Conservation (phyloP, 2,329 filamentous ascomycete genomes). For the Knufia fluminis region DNA sequence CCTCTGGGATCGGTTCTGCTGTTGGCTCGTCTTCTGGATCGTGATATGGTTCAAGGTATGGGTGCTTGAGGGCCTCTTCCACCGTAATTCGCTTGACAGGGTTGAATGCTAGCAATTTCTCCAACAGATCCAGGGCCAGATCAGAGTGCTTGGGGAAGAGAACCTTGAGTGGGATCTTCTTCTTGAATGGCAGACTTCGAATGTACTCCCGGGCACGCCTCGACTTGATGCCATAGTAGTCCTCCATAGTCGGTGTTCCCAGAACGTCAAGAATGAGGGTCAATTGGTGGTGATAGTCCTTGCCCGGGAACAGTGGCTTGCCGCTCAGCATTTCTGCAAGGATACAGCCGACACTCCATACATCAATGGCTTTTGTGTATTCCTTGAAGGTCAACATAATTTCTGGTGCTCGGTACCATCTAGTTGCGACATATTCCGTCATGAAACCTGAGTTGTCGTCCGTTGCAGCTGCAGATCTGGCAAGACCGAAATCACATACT, state of each 20-base stretch:
- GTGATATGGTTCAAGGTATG: slow-evolving; percentile 97
- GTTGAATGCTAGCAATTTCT: slow-evolving; percentile 96
- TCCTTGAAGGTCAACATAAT: slow-evolving; percentile 99
- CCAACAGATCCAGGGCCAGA: slow-evolving; percentile 80
- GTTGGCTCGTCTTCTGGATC: slow-evolving; percentile 98
- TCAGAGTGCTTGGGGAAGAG: slow-evolving; percentile 99
- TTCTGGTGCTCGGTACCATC: slow-evolving; percentile 97
- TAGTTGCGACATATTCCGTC: slow-evolving; percentile 99
- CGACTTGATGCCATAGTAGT: slow-evolving; percentile 99
- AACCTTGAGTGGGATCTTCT: slow-evolving; percentile 96
- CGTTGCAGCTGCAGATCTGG: slow-evolving; percentile 87
- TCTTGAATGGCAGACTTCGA: slow-evolving; percentile 95
- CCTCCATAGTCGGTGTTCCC: slow-evolving; percentile 97
- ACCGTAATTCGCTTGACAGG: slow-evolving; percentile 97
- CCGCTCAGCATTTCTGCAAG: slow-evolving; percentile 97
- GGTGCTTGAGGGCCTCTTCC: slow-evolving; percentile 92
- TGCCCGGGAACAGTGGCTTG: slow-evolving; percentile 95
- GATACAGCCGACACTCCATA: slow-evolving; percentile 98
- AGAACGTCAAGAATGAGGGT: slow-evolving; percentile 95
- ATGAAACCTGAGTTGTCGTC: slow-evolving; percentile 99
- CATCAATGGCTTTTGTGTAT: slow-evolving; percentile 98
- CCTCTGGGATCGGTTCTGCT: slow-evolving; percentile 90
- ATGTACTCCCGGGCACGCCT: slow-evolving; percentile 96
- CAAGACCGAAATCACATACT: slow-evolving; percentile 96
- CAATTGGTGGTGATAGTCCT: slow-evolving; percentile 98